Percentiles rank a stretch among this genome's conserved stretches.
Conservation (phyloP, 257 asterid genomes). For the Craterostigma plantagineum region DNA sequence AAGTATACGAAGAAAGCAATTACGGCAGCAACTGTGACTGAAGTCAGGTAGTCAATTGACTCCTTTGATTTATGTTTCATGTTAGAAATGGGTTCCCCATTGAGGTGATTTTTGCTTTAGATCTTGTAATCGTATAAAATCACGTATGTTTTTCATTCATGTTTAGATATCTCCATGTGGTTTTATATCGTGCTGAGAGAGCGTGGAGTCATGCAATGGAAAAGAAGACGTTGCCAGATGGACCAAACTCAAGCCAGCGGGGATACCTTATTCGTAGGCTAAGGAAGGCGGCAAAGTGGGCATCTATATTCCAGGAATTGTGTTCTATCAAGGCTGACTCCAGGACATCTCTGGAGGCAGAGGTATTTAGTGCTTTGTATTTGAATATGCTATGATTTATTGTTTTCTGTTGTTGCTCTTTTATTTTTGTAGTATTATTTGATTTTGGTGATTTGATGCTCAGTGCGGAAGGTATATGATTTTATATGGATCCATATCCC, state of each 20-base stretch:
- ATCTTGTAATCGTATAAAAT: background rate
- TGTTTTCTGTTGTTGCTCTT: constrained; percentile 6
- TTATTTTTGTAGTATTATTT: constrained; percentile 3
- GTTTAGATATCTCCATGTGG: constrained; percentile 77
- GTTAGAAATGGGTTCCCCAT: background rate
- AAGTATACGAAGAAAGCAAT: constrained; percentile 62
- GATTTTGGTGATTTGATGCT: background rate
- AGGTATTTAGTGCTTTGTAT: constrained; percentile 35
- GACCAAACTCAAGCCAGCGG: constrained; percentile 90
- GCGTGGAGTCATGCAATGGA: constrained; percentile 99
- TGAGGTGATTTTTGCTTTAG: background rate
- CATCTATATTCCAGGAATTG: constrained; percentile 67
- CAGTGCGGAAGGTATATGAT: background rate
- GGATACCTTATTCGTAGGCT: constrained; percentile 87
- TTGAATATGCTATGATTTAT: no score
- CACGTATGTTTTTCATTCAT: background rate
- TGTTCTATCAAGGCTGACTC: constrained; percentile 80
- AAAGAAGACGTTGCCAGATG: constrained; percentile 87
- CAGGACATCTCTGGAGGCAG: constrained; percentile 91
- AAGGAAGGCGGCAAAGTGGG: constrained; percentile 92
- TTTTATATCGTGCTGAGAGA: constrained; percentile 82
- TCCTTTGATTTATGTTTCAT: background rate
- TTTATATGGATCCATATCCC: constrained; percentile 6
- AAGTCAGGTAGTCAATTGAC: constrained; percentile 45
- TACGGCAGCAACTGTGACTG: constrained; percentile 49